Conservation (phyloP, 2,329 filamentous ascomycete genomes). For the Ophidiomyces ophidiicola region DNA sequence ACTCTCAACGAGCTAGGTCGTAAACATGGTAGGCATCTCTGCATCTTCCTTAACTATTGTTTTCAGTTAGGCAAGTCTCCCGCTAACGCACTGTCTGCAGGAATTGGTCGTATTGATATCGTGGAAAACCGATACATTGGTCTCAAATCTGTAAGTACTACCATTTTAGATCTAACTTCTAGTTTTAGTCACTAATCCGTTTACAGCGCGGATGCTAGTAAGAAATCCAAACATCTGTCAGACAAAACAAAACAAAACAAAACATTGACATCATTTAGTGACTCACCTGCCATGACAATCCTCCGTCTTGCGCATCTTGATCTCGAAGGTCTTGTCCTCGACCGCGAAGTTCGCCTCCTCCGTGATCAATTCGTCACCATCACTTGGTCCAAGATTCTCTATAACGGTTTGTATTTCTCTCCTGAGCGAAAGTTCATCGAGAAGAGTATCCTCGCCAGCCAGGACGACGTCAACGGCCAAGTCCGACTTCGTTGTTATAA, state of each 20-base stretch:
- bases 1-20: constrained; percentile 16
- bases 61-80: not conserved
- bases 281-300: constrained; percentile 45
- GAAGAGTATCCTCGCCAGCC: constrained; percentile 46
- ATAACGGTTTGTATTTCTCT: constrained; percentile 55
- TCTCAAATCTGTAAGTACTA: constrained; percentile 40
- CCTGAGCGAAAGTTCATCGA: constrained; percentile 56
- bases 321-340: constrained; percentile 52
- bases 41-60: not conserved
- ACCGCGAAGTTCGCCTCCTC: constrained; percentile 51
- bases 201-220: constrained; percentile 15
- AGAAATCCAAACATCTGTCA: not conserved
- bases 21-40: constrained; percentile 14
- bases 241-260: not conserved
- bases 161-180: not conserved
- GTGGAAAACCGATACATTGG: constrained; percentile 64
- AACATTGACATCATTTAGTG: constrained; percentile 3
- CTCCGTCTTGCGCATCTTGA: constrained; percentile 49
- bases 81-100: constrained; percentile 22
- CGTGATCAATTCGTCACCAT: constrained; percentile 53
- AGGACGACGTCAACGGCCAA: constrained; percentile 46
- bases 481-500: constrained; percentile 51
- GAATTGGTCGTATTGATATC: constrained; percentile 65
- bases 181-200: constrained; percentile 2
- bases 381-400: constrained; percentile 42